phyloP scores from a whole-genome alignment of 2,329 filamentous ascomycete genomes.

The Coniochaeta prunicola region DNA sequence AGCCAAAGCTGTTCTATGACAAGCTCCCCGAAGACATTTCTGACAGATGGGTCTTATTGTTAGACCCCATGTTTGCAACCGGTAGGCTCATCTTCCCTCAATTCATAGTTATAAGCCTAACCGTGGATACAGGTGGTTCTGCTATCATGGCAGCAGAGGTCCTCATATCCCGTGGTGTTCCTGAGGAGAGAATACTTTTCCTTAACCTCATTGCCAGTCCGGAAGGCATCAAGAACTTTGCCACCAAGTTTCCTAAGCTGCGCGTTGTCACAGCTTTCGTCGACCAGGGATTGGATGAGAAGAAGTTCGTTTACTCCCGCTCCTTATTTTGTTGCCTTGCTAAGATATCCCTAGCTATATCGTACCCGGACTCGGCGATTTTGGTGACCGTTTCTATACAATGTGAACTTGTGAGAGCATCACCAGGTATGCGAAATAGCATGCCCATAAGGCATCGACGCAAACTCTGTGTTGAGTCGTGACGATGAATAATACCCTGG shows the following conservation, averaged over 20 bases:
- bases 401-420: too few species aligned
- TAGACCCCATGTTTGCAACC: conserved; percentile 99
- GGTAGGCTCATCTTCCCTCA: conserved; percentile 43
- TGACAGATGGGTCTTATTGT: conserved; percentile 82
- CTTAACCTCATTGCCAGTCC: conserved; percentile 97
- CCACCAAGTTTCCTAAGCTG: conserved; percentile 79
- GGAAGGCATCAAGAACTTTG: conserved; percentile 83
- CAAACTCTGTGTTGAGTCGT: neutral
- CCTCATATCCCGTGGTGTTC: conserved; percentile 80
- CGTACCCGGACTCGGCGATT: conserved; percentile 86
- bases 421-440: neutral
- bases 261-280: conserved; percentile 94
- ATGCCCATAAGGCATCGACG: neutral
- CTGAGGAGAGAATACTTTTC: conserved; percentile 92
- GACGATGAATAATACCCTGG: neutral
- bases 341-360: conserved; percentile 67
- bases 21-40: conserved; percentile 94
- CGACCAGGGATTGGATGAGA: conserved; percentile 88
- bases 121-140: conserved; percentile 61
- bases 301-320: conserved; percentile 57
- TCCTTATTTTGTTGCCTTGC: conserved; percentile 11
- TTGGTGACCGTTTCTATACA: conserved; percentile 93
- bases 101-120: conserved; percentile 4
- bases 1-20: conserved; percentile 93
- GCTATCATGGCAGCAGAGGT: conserved; percentile 97